Evolutionary conservation across 2,329 filamentous ascomycete genomes (phyloP), one percentile per base, ranked within the genome.

Genomic region (Fusarium solani-melongenae): DNA sequence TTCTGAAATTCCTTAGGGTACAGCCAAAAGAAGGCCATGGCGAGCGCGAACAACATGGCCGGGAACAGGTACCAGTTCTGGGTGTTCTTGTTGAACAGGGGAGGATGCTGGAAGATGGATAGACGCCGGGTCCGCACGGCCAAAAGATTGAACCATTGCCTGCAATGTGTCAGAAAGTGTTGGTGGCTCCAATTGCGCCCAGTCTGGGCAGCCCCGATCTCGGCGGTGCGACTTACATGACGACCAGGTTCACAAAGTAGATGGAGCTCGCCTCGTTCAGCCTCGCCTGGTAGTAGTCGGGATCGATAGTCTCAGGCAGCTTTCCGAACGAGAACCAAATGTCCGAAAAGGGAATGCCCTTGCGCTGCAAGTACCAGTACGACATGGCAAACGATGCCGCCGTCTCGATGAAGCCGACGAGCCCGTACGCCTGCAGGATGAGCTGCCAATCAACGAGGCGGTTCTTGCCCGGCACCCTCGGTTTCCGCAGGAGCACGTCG

Each of bases 211-310:
- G 15, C 27, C 58, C 69, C 70, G 61, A 66, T 72, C 20, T 70
- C 69, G 69, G 64, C 51, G 63, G 15, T 41, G 31, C 22, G 44
- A 75, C 72, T 73, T 73, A 75, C 92, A 95, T 94, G 57, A 95
- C 91, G 3, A 96, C 93, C 24, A 96, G 84, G 67, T 92, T 95
- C 74, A 95, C 89, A 76, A 95, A 95, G 81, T 95, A 95, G 68
- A 96, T 91, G 17, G 91, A 93, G 39, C 89, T 92, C 0, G 92
- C 92, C 69, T 88, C 86, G 71, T 91, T 92, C 27, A 92, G 83
- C 70, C 89, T 86, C 31, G 84, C 80, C 0, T 82, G 83, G 76
- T 91, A 89, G 64, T 86, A 88, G 53, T 89, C 88, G 2, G 86
- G 81, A 60, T 88, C 87, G 12, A 89, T 85, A 78, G 79, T 83